Conservation (phyloP, 768 basidiomycete genomes). For the Kondoa subrosea region DNA sequence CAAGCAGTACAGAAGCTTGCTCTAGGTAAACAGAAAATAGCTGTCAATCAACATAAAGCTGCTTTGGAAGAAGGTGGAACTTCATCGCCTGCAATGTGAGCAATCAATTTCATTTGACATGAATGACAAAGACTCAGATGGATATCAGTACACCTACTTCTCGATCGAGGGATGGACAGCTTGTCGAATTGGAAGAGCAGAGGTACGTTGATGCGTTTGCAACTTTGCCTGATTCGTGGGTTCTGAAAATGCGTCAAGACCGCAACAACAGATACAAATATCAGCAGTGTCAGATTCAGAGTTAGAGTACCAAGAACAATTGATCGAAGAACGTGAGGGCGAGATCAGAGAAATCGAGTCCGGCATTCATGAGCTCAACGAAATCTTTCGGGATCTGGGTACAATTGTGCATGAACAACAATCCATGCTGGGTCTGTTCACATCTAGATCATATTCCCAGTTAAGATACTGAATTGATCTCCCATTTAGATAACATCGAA, state of each 20-base stretch:
- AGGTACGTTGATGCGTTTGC: constrained; percentile 15
- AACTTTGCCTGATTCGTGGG: neutral
- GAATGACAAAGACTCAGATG: neutral
- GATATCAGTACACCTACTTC: neutral
- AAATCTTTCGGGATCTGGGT: constrained; percentile 91
- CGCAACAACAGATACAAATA: constrained; percentile 28
- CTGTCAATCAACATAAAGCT: constrained; percentile 69
- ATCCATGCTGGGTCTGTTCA: constrained; percentile 64
- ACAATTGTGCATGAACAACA: constrained; percentile 90
- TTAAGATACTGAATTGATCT: neutral
- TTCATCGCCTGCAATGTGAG: neutral
- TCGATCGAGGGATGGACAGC: constrained; percentile 1
- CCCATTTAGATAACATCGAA: constrained; percentile 72
- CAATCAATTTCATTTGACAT: neutral
- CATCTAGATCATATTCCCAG: neutral
- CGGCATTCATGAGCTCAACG: constrained; percentile 85
- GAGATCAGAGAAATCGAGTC: constrained; percentile 94
- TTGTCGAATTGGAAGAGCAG: constrained; percentile 29
- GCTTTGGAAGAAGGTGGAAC: constrained; percentile 46
- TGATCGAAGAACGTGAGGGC: constrained; percentile 80
- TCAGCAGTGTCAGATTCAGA: constrained; percentile 37
- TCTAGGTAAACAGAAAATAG: constrained; percentile 71
- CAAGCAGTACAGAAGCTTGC: constrained; percentile 80
- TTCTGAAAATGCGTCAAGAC: neutral
- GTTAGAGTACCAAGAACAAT: constrained; percentile 83